These are phyloP conservation scores for Clonostachys chloroleuca DNA, from an alignment of 2,329 filamentous ascomycete species.

Conservation along the genomic window DNA sequence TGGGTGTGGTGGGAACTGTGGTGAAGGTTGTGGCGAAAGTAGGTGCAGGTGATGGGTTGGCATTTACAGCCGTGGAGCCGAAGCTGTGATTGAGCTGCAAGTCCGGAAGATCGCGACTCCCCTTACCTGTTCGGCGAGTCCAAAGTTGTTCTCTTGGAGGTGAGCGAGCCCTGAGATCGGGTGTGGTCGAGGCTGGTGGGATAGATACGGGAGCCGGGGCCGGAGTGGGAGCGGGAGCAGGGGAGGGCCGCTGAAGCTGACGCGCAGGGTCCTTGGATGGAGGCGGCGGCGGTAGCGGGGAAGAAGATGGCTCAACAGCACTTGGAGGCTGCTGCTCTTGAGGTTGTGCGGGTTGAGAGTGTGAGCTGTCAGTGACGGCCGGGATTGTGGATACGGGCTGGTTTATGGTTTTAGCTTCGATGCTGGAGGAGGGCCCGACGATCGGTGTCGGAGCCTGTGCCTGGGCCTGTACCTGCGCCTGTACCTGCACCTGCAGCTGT, in stretches of 20 bases:
- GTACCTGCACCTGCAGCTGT: not conserved
- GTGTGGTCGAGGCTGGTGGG: not conserved
- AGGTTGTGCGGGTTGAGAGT: too few relatives aligned
- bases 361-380: too few relatives aligned
- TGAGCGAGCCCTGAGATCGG: conserved; percentile 13
- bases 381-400: too few relatives aligned
- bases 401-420: too few relatives aligned
- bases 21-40: conserved; percentile 3
- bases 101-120: conserved; percentile 38
- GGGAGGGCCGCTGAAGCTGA: conserved; percentile 1
- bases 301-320: not conserved
- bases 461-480: not conserved
- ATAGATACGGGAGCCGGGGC: not conserved
- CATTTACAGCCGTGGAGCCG: conserved; percentile 36
- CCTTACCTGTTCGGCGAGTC: conserved; percentile 46
- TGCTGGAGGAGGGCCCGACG: too few relatives aligned
- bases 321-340: too few relatives aligned
- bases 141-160: conserved; percentile 31
- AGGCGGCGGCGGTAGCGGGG: conserved; percentile 14
- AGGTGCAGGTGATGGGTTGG: conserved; percentile 12
- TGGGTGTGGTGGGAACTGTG: conserved; percentile 4
- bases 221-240: not conserved
- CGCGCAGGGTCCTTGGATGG: conserved; percentile 17
- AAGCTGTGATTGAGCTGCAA: conserved; percentile 43
- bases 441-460: not conserved